Evolutionary conservation across 441 rosid genomes (phyloP).

Genomic region (Melastoma candidum): DNA sequence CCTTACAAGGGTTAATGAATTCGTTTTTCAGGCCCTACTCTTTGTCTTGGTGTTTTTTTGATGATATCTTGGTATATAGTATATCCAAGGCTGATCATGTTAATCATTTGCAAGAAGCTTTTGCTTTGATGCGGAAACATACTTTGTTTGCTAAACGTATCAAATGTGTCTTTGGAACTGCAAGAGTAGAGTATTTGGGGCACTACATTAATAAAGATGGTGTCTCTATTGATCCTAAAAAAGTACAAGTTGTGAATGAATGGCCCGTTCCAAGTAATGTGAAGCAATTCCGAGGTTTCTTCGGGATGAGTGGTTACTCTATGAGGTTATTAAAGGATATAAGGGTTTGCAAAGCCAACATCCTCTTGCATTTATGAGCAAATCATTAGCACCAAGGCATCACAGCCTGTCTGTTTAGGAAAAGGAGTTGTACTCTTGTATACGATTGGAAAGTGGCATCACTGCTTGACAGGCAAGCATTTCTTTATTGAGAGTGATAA

Average conservation of each 20-base stretch:
- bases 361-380: background rate
- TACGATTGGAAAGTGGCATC: too few species aligned
- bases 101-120: background rate
- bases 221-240: background rate
- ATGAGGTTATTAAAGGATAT: background rate
- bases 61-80: slow-evolving; percentile 1
- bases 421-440: too few species aligned
- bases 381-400: too few species aligned
- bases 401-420: too few species aligned
- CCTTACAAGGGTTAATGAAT: background rate
- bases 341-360: too few species aligned
- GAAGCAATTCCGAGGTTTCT: background rate
- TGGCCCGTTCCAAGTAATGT: background rate
- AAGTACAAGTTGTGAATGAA: background rate
- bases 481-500: background rate
- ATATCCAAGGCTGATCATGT: background rate
- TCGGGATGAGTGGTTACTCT: background rate
- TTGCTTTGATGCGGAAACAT: background rate
- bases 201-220: background rate
- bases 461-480: background rate
- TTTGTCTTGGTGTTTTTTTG: background rate
- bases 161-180: background rate
- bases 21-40: too few species aligned
- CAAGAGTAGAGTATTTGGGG: background rate
- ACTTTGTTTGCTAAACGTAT: background rate